Conservation (phyloP, 2,329 filamentous ascomycete genomes). For the Colletotrichum sp. region DNA sequence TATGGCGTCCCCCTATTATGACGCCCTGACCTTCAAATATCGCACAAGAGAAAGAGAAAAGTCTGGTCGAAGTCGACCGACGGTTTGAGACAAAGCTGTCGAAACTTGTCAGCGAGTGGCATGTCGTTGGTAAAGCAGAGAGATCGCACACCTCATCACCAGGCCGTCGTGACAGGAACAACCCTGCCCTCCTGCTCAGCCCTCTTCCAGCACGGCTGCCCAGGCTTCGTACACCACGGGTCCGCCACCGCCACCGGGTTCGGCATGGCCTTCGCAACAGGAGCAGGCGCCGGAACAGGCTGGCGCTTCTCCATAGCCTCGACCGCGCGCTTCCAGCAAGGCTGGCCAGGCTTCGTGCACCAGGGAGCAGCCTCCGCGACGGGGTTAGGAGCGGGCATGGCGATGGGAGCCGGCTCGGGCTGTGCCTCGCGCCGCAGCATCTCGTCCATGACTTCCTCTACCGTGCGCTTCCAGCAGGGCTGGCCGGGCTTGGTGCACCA, state of each 20-base stretch:
- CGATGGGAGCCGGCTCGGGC: slow-evolving; percentile 19
- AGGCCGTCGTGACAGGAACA: background rate
- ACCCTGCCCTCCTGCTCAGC: background rate
- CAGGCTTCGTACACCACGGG: slow-evolving; percentile 24
- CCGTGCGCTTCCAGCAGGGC: slow-evolving; percentile 5
- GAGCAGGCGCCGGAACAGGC: background rate
- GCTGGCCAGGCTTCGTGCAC: slow-evolving; percentile 26
- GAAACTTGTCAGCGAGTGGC: background rate
- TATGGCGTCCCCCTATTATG: background rate
- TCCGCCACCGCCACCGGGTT: slow-evolving; percentile 18
- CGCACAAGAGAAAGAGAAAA: background rate
- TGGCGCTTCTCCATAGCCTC: background rate
- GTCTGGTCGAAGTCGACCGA: background rate
- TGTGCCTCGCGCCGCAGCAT: background rate
- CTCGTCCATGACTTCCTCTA: slow-evolving; percentile 21
- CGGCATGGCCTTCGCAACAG: background rate
- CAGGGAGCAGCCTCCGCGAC: slow-evolving; percentile 5
- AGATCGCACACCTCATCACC: background rate
- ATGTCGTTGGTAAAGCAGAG: background rate
- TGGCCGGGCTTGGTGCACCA: slow-evolving; percentile 28
- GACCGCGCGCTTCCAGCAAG: slow-evolving; percentile 22
- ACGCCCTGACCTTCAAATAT: background rate
- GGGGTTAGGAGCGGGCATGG: too few species aligned
- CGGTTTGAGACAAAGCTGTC: background rate
- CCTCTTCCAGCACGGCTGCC: slow-evolving; percentile 31